Evolutionary conservation across 1,284 basidiomycete species (phyloP), one percentile per base, ranked within the genome.

Genomic region (Coniferiporia weirii): DNA sequence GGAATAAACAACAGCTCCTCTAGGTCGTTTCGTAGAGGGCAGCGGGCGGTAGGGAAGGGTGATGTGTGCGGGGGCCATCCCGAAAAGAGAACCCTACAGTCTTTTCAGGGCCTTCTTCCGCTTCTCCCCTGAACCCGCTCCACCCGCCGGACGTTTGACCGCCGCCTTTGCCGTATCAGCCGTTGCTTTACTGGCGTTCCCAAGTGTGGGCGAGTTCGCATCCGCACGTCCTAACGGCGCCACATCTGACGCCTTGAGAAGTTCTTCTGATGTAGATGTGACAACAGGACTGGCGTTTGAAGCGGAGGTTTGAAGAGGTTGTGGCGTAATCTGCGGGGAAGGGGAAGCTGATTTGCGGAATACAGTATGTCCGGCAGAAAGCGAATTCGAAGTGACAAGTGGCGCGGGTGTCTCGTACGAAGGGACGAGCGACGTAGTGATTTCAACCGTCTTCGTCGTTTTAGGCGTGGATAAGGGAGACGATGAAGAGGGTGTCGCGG

Each of bases 101-200:
- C 89, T 78, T 73, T 89, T 92, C 66, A 92, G 72, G 10, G 89
- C 90, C 76, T 91, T 92, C 79, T 91, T 91, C 70, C 88, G 79
- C 75, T 91, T 91, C 72, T 90, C 89, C 10, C 80, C 83, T 6
- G 80, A 81, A 1, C 73, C 70, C 0, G 73, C 78, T 1, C 74
- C 73, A 2, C 76, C 76, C 6, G 88, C 87, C 3, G 84, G 76
- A 50, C 87, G 75, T 71, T 90, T 90, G 56, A 87, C 77, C 0
- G 86, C 79, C 5, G 27, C 27, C 69, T 89, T 90, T 9, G 76
- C 72, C 1, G 70, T 72, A 13, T 70, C 66, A 15, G 75, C 66
- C 15, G 71, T 67, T n/a, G 68, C 67, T 9, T 56, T 22, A 70
- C 65, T 60, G 47, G 75, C 67, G 15, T 69, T 71, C n/a, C 70